These are phyloP conservation scores for Calvatia gigantea DNA, from an alignment of 768 basidiomycete genomes.

Conservation along the genomic window DNA sequence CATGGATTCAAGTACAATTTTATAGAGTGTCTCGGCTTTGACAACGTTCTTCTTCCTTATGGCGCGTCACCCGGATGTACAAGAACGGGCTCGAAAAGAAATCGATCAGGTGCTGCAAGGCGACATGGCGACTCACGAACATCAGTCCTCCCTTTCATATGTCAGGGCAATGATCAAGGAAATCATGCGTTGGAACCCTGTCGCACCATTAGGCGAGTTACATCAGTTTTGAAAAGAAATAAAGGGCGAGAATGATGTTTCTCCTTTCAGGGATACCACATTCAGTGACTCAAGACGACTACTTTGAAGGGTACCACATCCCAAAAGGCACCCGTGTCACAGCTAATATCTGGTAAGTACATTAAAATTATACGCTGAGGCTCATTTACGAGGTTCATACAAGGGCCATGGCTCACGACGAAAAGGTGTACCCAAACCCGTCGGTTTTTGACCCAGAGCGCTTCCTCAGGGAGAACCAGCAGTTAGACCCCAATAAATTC, in stretches of 20 bases:
- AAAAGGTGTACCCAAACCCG: constrained; percentile 33
- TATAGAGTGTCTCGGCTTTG: constrained; percentile 31
- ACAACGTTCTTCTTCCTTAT: constrained; percentile 36
- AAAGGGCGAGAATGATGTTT: background rate
- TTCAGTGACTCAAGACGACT: constrained; percentile 25
- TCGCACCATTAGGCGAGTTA: constrained; percentile 25
- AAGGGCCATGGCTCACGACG: constrained; percentile 33
- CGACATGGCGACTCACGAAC: constrained; percentile 31
- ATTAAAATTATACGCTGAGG: background rate
- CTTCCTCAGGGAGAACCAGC: constrained; percentile 25
- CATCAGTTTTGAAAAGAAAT: background rate
- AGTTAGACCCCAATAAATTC: constrained; percentile 27
- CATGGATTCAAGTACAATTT: background rate
- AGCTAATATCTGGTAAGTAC: constrained; percentile 27
- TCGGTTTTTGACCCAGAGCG: constrained; percentile 32
- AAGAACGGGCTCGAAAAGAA: constrained; percentile 35
- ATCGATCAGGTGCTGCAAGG: constrained; percentile 31
- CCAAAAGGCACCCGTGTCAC: constrained; percentile 28
- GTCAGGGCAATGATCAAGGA: constrained; percentile 36
- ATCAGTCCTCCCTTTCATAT: constrained; percentile 30
- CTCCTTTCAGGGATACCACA: constrained; percentile 24
- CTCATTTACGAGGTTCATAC: background rate
- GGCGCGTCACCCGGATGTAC: constrained; percentile 34
- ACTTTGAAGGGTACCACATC: constrained; percentile 30
- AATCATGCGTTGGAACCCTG: constrained; percentile 31